phyloP scores from a whole-genome alignment of 495 filamentous ascomycete species.

The Hypomontagnella monticulosa region DNA sequence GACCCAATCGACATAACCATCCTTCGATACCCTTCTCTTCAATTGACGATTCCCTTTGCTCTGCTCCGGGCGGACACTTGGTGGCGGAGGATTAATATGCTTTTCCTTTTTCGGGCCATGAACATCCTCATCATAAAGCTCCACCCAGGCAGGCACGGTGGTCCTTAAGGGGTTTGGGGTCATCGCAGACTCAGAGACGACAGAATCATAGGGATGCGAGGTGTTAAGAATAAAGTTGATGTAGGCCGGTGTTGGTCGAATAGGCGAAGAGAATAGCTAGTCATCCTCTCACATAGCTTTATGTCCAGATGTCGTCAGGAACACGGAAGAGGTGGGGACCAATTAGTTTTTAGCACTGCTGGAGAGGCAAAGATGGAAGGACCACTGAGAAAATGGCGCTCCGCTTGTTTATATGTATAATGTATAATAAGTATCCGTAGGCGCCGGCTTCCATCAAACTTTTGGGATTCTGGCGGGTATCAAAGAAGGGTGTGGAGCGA shows the following conservation, averaged over 20 bases:
- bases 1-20: conserved; percentile 62
- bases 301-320: conserved; percentile 25
- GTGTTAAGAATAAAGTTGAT: conserved; percentile 33
- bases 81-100: conserved; percentile 33
- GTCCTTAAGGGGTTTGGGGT: conserved; percentile 45
- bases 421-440: conserved; percentile 13
- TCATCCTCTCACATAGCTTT: conserved; percentile 35
- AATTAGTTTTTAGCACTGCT: conserved; percentile 28
- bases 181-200: conserved; percentile 34
- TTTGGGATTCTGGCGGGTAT: conserved; percentile 10
- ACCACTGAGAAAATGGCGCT: conserved; percentile 9
- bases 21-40: conserved; percentile 59
- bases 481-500: conserved; percentile 11
- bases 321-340: conserved; percentile 29
- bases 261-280: conserved; percentile 19
- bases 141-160: conserved; percentile 47
- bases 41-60: conserved; percentile 40
- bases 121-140: conserved; percentile 43
- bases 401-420: neutral
- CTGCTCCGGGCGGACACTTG: conserved; percentile 42
- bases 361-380: conserved; percentile 1
- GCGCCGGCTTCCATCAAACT: conserved; percentile 31
- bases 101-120: conserved; percentile 34
- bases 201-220: conserved; percentile 34
- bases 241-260: conserved; percentile 21